Evolutionary conservation across 1,139 yeast species (phyloP).

Genomic region (Kazachstania sp.): DNA sequence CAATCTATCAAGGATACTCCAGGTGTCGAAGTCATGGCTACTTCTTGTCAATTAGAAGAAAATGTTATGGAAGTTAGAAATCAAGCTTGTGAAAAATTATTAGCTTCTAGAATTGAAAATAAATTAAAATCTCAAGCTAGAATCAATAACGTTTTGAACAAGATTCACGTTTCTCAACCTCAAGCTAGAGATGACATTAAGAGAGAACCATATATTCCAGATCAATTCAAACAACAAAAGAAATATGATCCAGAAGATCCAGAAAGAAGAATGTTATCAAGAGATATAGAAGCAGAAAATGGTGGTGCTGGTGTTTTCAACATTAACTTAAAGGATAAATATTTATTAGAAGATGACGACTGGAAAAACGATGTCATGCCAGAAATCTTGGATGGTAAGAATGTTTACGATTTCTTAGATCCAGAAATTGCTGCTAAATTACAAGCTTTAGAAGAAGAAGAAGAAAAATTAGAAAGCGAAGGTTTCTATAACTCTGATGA

Average conservation of each 20-base stretch:
- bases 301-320: constrained; percentile 99
- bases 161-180: constrained; percentile 91
- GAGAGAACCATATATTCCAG: constrained; percentile 78
- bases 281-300: constrained; percentile 85
- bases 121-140: constrained; percentile 91
- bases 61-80: constrained; percentile 94
- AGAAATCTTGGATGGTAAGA: constrained; percentile 89
- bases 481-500: constrained; percentile 94
- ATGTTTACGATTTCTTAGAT: constrained; percentile 94
- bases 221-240: constrained; percentile 46
- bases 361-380: constrained; percentile 99
- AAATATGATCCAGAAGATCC: constrained; percentile 79
- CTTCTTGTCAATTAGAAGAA: constrained; percentile 91
- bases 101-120: constrained; percentile 93
- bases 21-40: constrained; percentile 85
- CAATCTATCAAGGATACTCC: constrained; percentile 53
- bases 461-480: constrained; percentile 82
- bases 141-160: constrained; percentile 80
- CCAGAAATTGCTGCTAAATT: constrained; percentile 90
- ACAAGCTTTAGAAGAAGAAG: constrained; percentile 94
- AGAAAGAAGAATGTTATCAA: constrained; percentile 68
- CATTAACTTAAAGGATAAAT: constrained; percentile 84
- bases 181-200: constrained; percentile 77
- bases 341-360: constrained; percentile 85
- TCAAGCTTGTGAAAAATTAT: constrained; percentile 91